Conservation (phyloP, 1,284 basidiomycete genomes). For the Phellopilus nigrolimitatus region DNA sequence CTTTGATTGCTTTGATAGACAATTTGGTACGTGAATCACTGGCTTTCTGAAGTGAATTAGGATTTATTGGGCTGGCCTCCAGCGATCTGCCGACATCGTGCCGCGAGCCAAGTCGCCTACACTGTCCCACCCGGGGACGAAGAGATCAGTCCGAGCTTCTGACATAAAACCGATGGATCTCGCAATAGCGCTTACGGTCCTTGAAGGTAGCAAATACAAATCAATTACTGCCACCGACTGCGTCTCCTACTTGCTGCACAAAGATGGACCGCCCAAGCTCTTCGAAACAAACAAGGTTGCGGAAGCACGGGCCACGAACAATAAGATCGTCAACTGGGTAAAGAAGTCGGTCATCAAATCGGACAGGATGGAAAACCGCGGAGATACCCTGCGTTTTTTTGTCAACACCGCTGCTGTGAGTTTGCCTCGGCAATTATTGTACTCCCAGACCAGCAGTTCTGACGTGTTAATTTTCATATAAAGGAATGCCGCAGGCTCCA, state of each 20-base stretch:
- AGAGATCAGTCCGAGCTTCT: conserved; percentile 21
- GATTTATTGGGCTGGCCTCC: background rate
- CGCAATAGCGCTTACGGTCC: conserved; percentile 38
- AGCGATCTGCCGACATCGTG: background rate
- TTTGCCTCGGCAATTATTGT: background rate
- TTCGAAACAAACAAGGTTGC: conserved; percentile 30
- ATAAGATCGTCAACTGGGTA: conserved; percentile 40
- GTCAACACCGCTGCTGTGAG: conserved; percentile 36
- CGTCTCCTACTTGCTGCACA: conserved; percentile 33
- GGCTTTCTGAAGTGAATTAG: background rate
- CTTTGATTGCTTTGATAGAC: conserved; percentile 23
- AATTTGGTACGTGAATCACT: conserved; percentile 22
- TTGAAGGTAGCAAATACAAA: conserved; percentile 39
- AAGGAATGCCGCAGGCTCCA: conserved; percentile 40
- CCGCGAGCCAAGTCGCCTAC: conserved; percentile 20
- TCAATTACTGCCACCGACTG: conserved; percentile 39
- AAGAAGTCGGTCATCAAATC: conserved; percentile 37
- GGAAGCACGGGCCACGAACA: conserved; percentile 29
- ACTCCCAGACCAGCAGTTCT: background rate
- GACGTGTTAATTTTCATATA: background rate
- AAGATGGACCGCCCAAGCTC: conserved; percentile 27
- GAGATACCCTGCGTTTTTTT: conserved; percentile 39
- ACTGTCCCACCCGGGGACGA: conserved; percentile 23
- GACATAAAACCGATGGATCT: conserved; percentile 27
- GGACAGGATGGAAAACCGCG: conserved; percentile 32